These are phyloP conservation scores for Lichtheimia hyalospora DNA, from an alignment of 371 early-diverging fungal genomes.

Conservation along the genomic window DNA sequence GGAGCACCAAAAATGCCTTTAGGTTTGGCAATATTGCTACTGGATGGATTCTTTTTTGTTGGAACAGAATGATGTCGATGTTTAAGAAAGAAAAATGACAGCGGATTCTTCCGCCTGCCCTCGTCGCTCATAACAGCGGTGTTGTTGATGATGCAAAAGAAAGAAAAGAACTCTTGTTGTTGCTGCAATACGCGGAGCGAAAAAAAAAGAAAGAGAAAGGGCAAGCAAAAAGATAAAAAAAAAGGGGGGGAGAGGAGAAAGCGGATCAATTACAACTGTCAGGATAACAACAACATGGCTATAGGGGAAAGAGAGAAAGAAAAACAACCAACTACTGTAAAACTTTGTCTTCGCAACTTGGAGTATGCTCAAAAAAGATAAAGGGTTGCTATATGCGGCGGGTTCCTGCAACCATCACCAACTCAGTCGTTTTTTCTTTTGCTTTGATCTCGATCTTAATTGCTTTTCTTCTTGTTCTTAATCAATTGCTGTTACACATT, in stretches of 20 bases:
- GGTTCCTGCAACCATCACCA: too few species aligned
- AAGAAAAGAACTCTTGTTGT: not conserved
- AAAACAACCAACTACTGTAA: not conserved
- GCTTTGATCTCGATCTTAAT: too few species aligned
- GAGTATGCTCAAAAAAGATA: too few species aligned
- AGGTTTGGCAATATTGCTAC: conserved; percentile 1
- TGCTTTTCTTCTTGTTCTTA: too few species aligned
- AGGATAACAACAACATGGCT: too few species aligned
- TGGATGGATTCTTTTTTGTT: conserved; percentile 5
- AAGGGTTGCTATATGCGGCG: too few species aligned
- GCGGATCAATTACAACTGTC: too few species aligned
- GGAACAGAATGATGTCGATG: conserved; percentile 7
- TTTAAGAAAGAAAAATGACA: conserved; percentile 10
- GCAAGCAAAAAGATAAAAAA: conserved; percentile 4
- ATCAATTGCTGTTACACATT: too few species aligned
- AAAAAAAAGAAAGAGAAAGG: conserved; percentile 4
- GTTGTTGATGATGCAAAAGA: too few species aligned
- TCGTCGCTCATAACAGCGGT: too few species aligned
- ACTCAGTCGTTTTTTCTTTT: too few species aligned
- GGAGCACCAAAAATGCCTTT: conserved; percentile 45
- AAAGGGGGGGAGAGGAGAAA: not conserved
- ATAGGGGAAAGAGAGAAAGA: conserved; percentile 6
- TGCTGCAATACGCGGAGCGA: not conserved
- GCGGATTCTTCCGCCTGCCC: conserved; percentile 6
- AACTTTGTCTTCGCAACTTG: not conserved